Base-by-base conservation (phyloP, 257 asterid genomes). In the Hygrophila difformis region DNA sequence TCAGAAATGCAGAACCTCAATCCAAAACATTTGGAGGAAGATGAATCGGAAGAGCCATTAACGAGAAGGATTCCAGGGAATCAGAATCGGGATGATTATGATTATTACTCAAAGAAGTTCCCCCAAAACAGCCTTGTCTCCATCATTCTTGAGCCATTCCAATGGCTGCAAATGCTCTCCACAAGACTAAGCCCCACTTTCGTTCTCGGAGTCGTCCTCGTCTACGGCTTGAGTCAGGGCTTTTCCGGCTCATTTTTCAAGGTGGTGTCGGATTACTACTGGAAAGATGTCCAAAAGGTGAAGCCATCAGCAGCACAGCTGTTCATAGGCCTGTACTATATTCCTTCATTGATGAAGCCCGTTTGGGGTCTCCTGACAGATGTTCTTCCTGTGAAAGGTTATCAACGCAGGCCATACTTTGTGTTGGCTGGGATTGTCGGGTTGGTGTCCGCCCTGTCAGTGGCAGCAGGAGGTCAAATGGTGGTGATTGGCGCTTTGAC, bases 271-370 rank as follows among this genome's bases (percentile, higher is more conserved):
- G 87, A 79, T 55, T 79, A 66, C 57, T 79, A 76, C 41, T 76
- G 81, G 94, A 83, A 83, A 58, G 94, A 79, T 56, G 82, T 73
- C 9, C 94, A 79, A 3, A 76, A 72, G 43, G 57, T 79, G 7
- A 84, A 83, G 43, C 94, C 87, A 14, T 83, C 84, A 1, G 60
- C 55, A 4, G 87, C 71, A 18, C 87, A 76, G 41, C 69, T 83
- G 43, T 76, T 64, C 53, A 29, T 69, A 39, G 82, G 87, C 13
- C 36, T 79, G 1, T 67, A 71, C 41, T 70, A 55, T 43, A 66
- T 83, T n/a, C 92, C 92, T 8, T 83, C 87, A 87, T 54, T 83
- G 8, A 63, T 83, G 79, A 83, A 83, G 53, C 87, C 92, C 15
- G 6, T 83, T 0, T 76, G 87, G 82, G 81, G 87, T 1, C 51